Conservation (phyloP, 371 early-diverging fungal genomes). For the Actinomortierella wolfii region DNA sequence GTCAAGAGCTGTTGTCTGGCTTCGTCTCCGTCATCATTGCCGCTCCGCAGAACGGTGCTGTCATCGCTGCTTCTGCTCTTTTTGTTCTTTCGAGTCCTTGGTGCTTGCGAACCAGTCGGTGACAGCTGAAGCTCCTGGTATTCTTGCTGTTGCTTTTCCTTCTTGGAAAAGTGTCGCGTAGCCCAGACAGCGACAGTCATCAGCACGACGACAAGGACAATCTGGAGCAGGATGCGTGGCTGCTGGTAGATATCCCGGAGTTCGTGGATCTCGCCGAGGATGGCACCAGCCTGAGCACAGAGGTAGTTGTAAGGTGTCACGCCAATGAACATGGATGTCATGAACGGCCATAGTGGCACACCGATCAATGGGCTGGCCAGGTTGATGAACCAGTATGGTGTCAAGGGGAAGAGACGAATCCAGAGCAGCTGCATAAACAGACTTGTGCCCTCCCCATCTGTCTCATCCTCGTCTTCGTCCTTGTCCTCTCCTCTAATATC, state of each 20-base stretch:
- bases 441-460: slow-evolving; percentile 30
- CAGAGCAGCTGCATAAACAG: slow-evolving; percentile 45
- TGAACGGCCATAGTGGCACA: slow-evolving; percentile 44
- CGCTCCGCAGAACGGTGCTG: no score
- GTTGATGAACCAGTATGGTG: slow-evolving; percentile 50
- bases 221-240: slow-evolving; percentile 43
- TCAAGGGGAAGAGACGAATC: slow-evolving; percentile 48
- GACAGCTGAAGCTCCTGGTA: no score
- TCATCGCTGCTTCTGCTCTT: no score
- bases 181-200: slow-evolving; percentile 18
- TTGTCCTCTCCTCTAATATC: background rate
- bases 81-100: no score
- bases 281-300: slow-evolving; percentile 47
- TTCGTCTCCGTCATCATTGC: no score
- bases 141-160: slow-evolving; percentile 16
- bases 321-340: slow-evolving; percentile 48
- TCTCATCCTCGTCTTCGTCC: slow-evolving; percentile 21
- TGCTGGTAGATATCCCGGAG: slow-evolving; percentile 46
- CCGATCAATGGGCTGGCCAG: slow-evolving; percentile 47
- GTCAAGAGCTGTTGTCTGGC: no score
- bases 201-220: slow-evolving; percentile 37
- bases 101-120: no score
- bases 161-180: slow-evolving; percentile 28
- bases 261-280: slow-evolving; percentile 44
- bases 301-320: slow-evolving; percentile 48